phyloP scores from a whole-genome alignment of 176 grass and related monocot genomes.

The Aegilops longissima region DNA sequence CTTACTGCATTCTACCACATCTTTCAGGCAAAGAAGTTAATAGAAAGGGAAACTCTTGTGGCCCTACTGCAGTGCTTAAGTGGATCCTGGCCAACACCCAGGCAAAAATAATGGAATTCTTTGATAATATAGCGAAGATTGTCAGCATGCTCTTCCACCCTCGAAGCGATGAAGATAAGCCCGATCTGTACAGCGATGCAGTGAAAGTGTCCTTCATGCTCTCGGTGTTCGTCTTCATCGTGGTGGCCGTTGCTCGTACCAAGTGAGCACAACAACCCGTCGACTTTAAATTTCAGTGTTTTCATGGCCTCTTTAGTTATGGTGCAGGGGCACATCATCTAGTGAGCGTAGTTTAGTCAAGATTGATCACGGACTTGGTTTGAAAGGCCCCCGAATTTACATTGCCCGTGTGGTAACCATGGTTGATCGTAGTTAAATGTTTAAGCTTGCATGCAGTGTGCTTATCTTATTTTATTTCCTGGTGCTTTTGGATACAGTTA shows the following conservation, averaged over 20 bases:
- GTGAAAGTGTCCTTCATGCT: conserved; percentile 71
- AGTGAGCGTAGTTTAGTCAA: conserved; percentile 37
- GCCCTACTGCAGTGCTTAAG: conserved; percentile 44
- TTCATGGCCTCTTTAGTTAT: conserved; percentile 31
- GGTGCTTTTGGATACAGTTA: conserved; percentile 55
- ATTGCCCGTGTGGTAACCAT: conserved; percentile 27
- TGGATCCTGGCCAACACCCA: conserved; percentile 65
- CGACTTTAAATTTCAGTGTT: conserved; percentile 63
- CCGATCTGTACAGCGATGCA: conserved; percentile 43
- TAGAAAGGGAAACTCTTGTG: conserved; percentile 27
- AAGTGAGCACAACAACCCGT: conserved; percentile 68
- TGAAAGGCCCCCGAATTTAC: conserved; percentile 24
- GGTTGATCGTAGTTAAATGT: conserved; percentile 4
- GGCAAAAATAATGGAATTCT: conserved; percentile 58
- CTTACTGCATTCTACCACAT: conserved; percentile 28
- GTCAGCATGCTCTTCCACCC: conserved; percentile 50
- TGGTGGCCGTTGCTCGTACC: conserved; percentile 73
- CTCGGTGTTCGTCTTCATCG: conserved; percentile 71
- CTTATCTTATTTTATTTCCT: conserved; percentile 43
- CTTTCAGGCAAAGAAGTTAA: conserved; percentile 48
- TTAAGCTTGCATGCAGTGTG: conserved; percentile 32
- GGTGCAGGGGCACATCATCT: conserved; percentile 22
- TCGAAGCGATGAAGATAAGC: conserved; percentile 35
- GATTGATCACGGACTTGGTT: conserved; percentile 20
- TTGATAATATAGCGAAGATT: conserved; percentile 56